A percentile compares a stretch with the other conserved stretches of the same genome.
Evolutionary conservation across 208 protist genomes (phyloP).

Genomic region (Wallacemonas sp.): DNA sequence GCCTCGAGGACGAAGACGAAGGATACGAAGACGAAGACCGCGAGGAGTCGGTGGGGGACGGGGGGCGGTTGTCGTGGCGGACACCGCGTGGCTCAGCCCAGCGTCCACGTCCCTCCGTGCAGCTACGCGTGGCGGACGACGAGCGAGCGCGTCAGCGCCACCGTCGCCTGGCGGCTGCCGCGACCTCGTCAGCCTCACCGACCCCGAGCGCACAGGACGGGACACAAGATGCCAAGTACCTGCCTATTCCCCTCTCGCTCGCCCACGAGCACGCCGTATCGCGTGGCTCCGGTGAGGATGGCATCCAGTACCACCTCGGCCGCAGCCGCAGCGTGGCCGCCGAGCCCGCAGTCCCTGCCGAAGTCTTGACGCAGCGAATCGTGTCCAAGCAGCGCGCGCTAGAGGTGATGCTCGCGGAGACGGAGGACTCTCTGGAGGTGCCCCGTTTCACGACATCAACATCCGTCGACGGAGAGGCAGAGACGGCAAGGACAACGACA

Average conservation of each 20-base stretch:
- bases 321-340: slow-evolving; percentile 3
- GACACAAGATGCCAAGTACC: too few species aligned
- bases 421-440: neutral
- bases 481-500: too few species aligned
- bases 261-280: too few species aligned
- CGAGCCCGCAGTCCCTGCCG: neutral
- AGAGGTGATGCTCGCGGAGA: slow-evolving; percentile 5
- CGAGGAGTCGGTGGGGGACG: neutral
- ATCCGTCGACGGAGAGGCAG: neutral
- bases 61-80: neutral
- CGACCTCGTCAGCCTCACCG: neutral
- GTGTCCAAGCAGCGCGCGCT: slow-evolving; percentile 2
- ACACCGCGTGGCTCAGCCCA: neutral
- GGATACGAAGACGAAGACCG: neutral
- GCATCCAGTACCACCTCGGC: neutral
- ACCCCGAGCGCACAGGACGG: too few species aligned
- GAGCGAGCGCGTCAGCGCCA: neutral
- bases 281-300: neutral
- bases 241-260: too few species aligned
- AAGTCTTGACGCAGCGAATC: neutral
- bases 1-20: neutral
- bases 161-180: too few species aligned
- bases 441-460: neutral
- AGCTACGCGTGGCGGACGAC: neutral
- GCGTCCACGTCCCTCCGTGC: neutral